Evolutionary conservation across 768 basidiomycete genomes (phyloP), one percentile per base, ranked within the genome.

Genomic region (Sporobolomyces pararoseus): DNA sequence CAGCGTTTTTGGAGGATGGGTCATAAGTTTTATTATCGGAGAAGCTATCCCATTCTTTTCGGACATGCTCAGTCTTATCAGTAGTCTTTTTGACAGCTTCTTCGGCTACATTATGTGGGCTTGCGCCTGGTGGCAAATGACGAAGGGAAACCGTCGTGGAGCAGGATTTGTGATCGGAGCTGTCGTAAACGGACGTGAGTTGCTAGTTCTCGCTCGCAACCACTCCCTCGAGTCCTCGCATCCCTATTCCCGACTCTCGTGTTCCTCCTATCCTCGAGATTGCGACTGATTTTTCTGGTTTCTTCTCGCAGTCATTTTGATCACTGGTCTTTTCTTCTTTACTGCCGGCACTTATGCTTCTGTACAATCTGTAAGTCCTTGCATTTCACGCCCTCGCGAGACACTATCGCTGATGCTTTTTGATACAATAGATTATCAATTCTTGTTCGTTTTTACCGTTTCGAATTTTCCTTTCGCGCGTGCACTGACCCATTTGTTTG

Each of bases 91-190:
- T 49, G 67, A 74, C 54, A 68, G 65, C 1, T 63, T 53, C 52
- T 76, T 76, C 55, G 75, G 76, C 3, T 77, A 75, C 58, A 70
- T 75, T 47, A 64, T 76, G 49, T 76, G 75, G 72, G 60, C 50
- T 4, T 46, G 57, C 9, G 76, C 76, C 1, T 77, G 68, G 66
- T 72, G 65, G 66, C 63, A 66, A 44, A 34, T 77, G 57, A 50
- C 65, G 55, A 53, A 51, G 12, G 75, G 73, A 1, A 50, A 70
- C 29, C n/a, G 52, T 2, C 46, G 44, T 17, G 57, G 27, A 3
- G 25, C 59, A 3, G 1, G 46, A 2, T 10, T 17, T 19, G 65
- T 58, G 14, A 3, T n/a, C 16, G 75, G 75, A 61, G 47, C 58
- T 10, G 14, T 47, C 31, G 1, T 66, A 39, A 54, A 51, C 19